phyloP scores from a whole-genome alignment of 176 grass and related monocot genomes.

The Dendrocalamus sinicus region DNA sequence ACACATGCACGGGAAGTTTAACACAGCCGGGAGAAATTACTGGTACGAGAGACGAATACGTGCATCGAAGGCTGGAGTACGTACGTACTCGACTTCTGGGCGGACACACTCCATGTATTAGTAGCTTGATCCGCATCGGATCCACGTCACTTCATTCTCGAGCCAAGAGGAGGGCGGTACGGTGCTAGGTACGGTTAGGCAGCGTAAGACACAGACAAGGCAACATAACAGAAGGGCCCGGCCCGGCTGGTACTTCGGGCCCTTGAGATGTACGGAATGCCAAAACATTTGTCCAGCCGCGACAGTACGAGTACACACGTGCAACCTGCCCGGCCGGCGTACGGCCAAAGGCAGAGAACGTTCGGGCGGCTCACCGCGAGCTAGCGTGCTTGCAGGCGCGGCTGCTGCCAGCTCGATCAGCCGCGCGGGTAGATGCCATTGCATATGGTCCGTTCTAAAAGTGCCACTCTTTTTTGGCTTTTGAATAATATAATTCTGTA shows the following conservation, averaged over 20 bases:
- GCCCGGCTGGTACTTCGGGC: neutral
- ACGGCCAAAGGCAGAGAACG: too few relatives aligned
- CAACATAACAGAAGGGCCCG: neutral
- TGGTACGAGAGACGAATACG: neutral
- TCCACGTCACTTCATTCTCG: constrained; percentile 27
- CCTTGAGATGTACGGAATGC: neutral
- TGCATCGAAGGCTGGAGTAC: neutral
- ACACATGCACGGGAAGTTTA: neutral
- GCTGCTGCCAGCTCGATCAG: neutral
- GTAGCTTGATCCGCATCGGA: constrained; percentile 2
- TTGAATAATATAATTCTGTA: too few relatives aligned
- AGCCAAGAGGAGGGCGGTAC: constrained; percentile 15
- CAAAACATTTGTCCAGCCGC: neutral
- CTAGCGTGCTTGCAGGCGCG: neutral
- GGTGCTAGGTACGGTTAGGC: neutral
- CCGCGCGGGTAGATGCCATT: too few relatives aligned
- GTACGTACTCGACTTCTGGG: neutral
- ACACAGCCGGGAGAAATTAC: neutral
- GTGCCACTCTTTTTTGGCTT: too few relatives aligned
- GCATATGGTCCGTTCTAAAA: too few relatives aligned
- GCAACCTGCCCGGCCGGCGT: too few relatives aligned
- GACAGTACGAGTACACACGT: too few relatives aligned
- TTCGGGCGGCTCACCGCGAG: neutral
- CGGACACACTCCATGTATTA: constrained; percentile 23
- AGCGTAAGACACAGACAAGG: neutral